These are phyloP conservation scores for Tylopilus plumbeoviolaceoides DNA, from an alignment of 768 basidiomycete species.

Conservation along the genomic window DNA sequence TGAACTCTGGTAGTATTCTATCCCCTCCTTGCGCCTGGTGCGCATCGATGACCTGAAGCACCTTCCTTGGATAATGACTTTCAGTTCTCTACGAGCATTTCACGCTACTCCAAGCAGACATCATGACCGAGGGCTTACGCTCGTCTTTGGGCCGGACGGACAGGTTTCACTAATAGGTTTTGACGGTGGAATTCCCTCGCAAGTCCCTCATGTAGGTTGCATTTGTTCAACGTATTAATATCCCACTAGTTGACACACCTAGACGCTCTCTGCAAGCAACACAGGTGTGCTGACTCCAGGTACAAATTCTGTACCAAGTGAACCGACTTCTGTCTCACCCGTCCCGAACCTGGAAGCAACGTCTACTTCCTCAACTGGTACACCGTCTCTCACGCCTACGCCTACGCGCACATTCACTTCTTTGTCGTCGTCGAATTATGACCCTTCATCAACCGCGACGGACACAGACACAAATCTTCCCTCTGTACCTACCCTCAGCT, in stretches of 20 bases:
- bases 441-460: constrained; percentile 4
- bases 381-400: constrained; percentile 1
- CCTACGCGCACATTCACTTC: constrained; percentile 1
- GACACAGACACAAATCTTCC: constrained; percentile 20
- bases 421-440: constrained; percentile 3
- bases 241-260: background rate
- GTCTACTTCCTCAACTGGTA: constrained; percentile 4
- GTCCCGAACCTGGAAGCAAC: constrained; percentile 20
- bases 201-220: constrained; percentile 4
- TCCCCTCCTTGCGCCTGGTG: constrained; percentile 25
- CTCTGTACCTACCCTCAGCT: constrained; percentile 21
- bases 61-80: constrained; percentile 18
- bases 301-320: background rate
- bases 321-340: constrained; percentile 3
- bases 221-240: background rate
- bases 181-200: constrained; percentile 3
- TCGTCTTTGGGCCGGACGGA: constrained; percentile 26
- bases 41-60: constrained; percentile 23
- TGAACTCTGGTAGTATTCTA: constrained; percentile 16
- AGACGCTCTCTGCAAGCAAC: constrained; percentile 9
- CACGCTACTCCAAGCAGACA: constrained; percentile 11
- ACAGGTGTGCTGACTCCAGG: background rate
- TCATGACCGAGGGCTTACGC: constrained; percentile 19
- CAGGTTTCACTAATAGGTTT: constrained; percentile 26
- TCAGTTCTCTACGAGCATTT: constrained; percentile 7